Evolutionary conservation across 345 rosid genomes (phyloP), one percentile per base, ranked within the genome.

Genomic region (Chamaenerion angustifolium): DNA sequence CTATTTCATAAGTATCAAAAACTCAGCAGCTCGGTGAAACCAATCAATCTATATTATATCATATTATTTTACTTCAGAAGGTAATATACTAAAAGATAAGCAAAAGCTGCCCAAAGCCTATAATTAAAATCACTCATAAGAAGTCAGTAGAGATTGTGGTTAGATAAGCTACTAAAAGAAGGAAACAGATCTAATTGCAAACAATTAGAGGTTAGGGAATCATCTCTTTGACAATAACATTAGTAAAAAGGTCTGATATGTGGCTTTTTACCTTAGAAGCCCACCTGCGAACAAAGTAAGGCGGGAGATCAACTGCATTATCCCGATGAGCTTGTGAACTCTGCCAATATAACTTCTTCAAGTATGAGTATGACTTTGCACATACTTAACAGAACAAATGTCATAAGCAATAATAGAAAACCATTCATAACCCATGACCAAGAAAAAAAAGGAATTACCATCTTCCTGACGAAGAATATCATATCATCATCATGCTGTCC

Each of bases 261-360:
- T 12, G 8, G 48, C 35, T 46, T 61, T 76, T 77, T 93, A 93
- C 99, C 99, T 88, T 77, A 70, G 85, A 78, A 65, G 95, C 88
- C 96, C 96, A 84, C 90, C 99, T 82, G 86, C 96, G 94, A 19
- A 93, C 96, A 60, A 93, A 88, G 81, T 79, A 93, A 46, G 94
- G 85, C 60, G 84, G 56, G 5, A 60, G 57, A n/a, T 65, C 77
- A 4, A 76, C 85, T 12, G 63, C 75, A 51, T 70, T 71, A 54
- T 80, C 82, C 54, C 73, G 76, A 61, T 68, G 71, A 62, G 75
- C 72, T 52, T 67, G 69, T 51, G 72, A 66, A 60, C 75, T 62
- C 98, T 92, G 57, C 40, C 60, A 49, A 59, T 51, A 71, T 1
- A 56, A 66, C 10, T 16, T 13, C 27, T 23, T 8, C 37, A 31